Conservation (phyloP, 73 alveolate genomes). For the Paramecium pentaurelia region DNA sequence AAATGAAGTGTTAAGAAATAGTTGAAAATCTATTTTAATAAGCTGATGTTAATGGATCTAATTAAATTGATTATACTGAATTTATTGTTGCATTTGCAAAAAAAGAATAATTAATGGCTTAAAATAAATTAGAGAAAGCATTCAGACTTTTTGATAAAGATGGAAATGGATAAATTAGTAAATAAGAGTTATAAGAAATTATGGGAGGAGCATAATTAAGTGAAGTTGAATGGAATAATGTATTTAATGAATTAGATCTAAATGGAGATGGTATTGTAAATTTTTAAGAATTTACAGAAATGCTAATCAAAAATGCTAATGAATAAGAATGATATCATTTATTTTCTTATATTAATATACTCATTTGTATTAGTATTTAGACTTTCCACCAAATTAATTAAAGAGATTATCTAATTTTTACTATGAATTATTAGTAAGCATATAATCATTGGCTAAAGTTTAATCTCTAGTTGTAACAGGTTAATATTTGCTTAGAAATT, state of each 20-base stretch:
- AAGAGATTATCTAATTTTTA: not conserved
- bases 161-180: conserved; percentile 29
- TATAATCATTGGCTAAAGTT: not conserved
- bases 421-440: not conserved
- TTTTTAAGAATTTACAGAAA: not conserved
- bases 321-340: not conserved
- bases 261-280: conserved; percentile 30
- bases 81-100: conserved; percentile 10
- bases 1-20: conserved; percentile 16
- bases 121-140: conserved; percentile 24
- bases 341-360: not conserved
- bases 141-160: conserved; percentile 34
- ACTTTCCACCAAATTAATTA: not conserved
- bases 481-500: not conserved
- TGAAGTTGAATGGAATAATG: conserved; percentile 39
- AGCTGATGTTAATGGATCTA: conserved; percentile 18
- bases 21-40: not conserved
- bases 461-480: not conserved
- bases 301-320: not conserved
- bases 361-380: not conserved
- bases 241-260: not conserved
- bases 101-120: conserved; percentile 5
- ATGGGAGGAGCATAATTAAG: conserved; percentile 41
- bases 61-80: conserved; percentile 35
- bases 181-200: conserved; percentile 24